Evolutionary conservation across 768 basidiomycete species (phyloP), one percentile per base, ranked within the genome.

Genomic region (Harrya chromipes): DNA sequence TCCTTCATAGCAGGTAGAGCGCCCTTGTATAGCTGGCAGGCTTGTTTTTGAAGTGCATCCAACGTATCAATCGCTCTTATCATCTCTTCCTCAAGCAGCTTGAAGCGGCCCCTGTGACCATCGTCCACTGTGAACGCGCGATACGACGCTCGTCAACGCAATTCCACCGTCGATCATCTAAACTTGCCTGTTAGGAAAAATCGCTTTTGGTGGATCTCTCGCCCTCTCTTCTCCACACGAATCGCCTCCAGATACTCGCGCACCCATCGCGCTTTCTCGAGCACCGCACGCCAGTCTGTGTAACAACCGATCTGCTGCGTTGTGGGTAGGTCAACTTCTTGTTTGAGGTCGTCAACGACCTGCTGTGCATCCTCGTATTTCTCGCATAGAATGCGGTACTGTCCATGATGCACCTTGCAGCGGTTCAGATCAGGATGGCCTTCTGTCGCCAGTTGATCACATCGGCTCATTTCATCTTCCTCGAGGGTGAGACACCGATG

Each of bases 151-250:
- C 17, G 23, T 53, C 27, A 54, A 13, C 12, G 24, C 14, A 29
- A 8, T 8, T 20, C 21, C 17, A n/a, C 8, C 9, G 9, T n/a
- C 35, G 21, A 37, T 24, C 4, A 24, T 27, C n/a, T 2, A n/a
- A 0, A 51, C 61, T 12, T 29, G 60, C 70, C 56, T 55, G 69
- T 67, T 6, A 69, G 39, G 34, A 69, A 68, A 52, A 70, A 72
- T 3, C 68, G 58, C n/a, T 39, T 54, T 7, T 57, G 53, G 31
- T 72, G 71, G 21, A 71, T 58, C 1, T 63, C 54, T 24, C 68
- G 51, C 0, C 71, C 71, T 0, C 54, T 49, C 40, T 57, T 60
- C 42, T 72, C 71, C 0, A 61, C 58, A 2, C 69, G 58, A 17
- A 71, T 64, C 9, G 66, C 68, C 38, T 68, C 63, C 10, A 70